Base-by-base conservation (phyloP, 2,329 filamentous ascomycete genomes). In the Colletotrichum chrysophilum region DNA sequence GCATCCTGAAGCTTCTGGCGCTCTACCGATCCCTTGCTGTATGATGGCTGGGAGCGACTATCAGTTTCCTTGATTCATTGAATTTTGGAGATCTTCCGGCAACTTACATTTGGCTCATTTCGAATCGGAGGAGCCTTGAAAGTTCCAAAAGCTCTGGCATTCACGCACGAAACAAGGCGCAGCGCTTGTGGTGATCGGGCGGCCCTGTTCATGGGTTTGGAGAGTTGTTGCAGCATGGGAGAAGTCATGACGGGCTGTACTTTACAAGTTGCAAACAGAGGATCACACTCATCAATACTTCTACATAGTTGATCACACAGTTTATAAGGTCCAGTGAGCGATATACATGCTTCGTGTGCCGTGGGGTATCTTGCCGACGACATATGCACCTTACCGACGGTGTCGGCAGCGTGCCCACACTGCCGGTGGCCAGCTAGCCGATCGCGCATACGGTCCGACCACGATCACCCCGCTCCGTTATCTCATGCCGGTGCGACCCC, bases 81-180 rank as follows among this genome's bases (percentile, higher is more conserved):
- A 52, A 2, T 12, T 4, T 4, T 21, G 9, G 14, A n/a, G 10
- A 13, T 28, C 4, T 30, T 14, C 1, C 71, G n/a, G n/a, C 32
- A 2, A 89, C 95, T 84, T 86, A 98, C 96, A 84, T 98, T 99
- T 18, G 95, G 95, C 87, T 99, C 97, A 84, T 99, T 99, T 83
- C 91, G 88, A 80, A 98, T 91, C 77, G 92, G 93, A 66, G 97
- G 97, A 66, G 96, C 91, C 88, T 95, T 96, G 90, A 98, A 98
- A 77, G 92, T 90, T 62, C 96, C 96, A 78, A 98, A 89, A 10
- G 5, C 21, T 14, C 36, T 66, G 6, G 12, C 5, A 30, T n/a
- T 48, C 24, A 2, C 13, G 1, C 18, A n/a, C 0, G n/a, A 66
- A 48, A 21, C 2, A 3, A 4, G 2, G 7, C 16, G 62, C 43